Evolutionary conservation across 2,329 filamentous ascomycete genomes (phyloP).

Genomic region (Colletotrichum sp.): DNA sequence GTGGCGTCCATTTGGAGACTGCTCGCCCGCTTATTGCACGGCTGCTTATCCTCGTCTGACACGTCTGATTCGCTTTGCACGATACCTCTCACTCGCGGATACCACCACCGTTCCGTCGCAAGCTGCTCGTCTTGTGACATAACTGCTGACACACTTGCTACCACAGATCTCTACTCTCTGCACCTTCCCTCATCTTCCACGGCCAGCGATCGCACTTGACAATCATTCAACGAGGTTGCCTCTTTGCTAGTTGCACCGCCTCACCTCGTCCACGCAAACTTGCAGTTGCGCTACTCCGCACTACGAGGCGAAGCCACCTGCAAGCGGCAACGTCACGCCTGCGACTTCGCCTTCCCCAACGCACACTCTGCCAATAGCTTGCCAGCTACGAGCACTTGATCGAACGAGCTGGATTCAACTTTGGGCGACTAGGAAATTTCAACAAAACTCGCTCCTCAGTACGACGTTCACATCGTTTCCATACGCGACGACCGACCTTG

Average conservation of each 20-base stretch:
- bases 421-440: not conserved
- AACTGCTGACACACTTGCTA: slow-evolving; percentile 1
- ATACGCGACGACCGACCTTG: not conserved
- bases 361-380: not conserved
- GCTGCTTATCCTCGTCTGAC: not conserved
- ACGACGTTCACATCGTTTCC: not conserved
- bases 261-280: not conserved
- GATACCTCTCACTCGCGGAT: not conserved
- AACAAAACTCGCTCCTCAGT: not conserved
- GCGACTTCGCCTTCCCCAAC: not conserved
- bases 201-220: not conserved
- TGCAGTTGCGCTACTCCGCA: not conserved
- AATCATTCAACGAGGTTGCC: not conserved
- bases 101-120: not conserved
- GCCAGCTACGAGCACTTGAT: not conserved
- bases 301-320: not conserved
- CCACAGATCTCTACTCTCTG: not conserved
- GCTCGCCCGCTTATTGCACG: not conserved
- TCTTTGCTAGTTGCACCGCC: not conserved
- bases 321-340: not conserved
- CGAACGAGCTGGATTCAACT: not conserved
- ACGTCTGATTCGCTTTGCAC: not conserved
- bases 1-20: not conserved
- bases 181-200: not conserved
- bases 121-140: not conserved